Percentiles rank a stretch among this genome's conserved stretches.
Evolutionary conservation across 2,329 filamentous ascomycete genomes (phyloP).

Genomic region (Aspergillus felis): DNA sequence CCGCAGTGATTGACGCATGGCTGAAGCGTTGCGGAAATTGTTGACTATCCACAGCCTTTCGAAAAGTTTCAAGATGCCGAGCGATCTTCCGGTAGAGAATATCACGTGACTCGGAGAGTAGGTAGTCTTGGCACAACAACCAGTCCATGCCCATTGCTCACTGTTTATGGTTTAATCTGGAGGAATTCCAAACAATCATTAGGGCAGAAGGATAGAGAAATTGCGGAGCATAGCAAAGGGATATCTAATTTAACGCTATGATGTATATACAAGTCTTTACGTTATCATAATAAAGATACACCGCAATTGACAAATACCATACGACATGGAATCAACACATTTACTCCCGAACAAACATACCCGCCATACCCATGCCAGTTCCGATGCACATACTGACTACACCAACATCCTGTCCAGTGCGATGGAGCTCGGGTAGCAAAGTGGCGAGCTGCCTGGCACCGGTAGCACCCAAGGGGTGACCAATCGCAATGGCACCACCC

Average conservation of each 20-base stretch:
- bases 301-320: slow-evolving; percentile 4
- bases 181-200: slow-evolving; percentile 10
- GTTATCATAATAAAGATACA: slow-evolving; percentile 11
- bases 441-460: slow-evolving; percentile 77
- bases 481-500: slow-evolving; percentile 89
- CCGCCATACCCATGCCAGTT: slow-evolving; percentile 75
- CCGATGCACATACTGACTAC: slow-evolving; percentile 90
- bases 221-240: neutral
- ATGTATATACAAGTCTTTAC: slow-evolving; percentile 16
- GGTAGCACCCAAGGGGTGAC: slow-evolving; percentile 86
- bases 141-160: neutral
- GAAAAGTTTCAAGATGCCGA: slow-evolving; percentile 18
- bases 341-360: slow-evolving; percentile 63
- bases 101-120: slow-evolving; percentile 24
- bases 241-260: neutral
- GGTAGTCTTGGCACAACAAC: neutral
- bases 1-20: slow-evolving; percentile 37
- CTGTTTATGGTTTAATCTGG: neutral
- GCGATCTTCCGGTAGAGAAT: neutral
- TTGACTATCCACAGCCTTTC: neutral
- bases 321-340: slow-evolving; percentile 3
- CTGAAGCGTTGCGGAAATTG: slow-evolving; percentile 16
- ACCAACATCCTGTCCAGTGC: slow-evolving; percentile 68
- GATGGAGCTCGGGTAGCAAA: slow-evolving; percentile 64
- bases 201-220: slow-evolving; percentile 2